Base-by-base conservation (phyloP, 2,329 filamentous ascomycete species). In the Oidium heveae region DNA sequence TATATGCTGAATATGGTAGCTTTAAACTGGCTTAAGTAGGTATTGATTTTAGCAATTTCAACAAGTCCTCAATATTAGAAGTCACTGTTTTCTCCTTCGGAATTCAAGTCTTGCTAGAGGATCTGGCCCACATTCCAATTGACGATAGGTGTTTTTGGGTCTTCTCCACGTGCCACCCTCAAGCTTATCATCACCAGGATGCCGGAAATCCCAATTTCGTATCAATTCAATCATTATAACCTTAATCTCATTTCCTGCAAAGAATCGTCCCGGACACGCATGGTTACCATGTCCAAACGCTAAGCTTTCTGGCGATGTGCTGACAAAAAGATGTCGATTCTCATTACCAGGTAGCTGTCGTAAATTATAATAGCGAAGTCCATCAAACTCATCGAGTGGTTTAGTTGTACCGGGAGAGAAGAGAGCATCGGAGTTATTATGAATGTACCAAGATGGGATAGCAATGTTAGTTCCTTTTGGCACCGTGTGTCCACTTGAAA, bases 91-190 rank as follows among this genome's bases (percentile, higher is more conserved):
- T 18, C 16, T 32, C 49, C 49, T 33, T 16, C 49, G 22, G 24
- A 52, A 33, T 28, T 52, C 49, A 12, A 52, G 15, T 34, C 20
- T 36, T 6, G 49, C 22, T 15, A 5, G 12, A 15, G 15, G 13
- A 52, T 34, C 32, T 34, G 33, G 24, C 5, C 12, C 6, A 52
- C 49, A 52, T 18, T 33, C 15, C 7, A n/a, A 52, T 36, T 52
- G 15, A 15, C 16, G 12, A n/a, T 18, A 34, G 4, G n/a, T 6
- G 33, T 32, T 33, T 34, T 15, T 36, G 8, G 51, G 51, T 28
- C 51, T 53, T 8, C 37, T n/a, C 34, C 34, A 39, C 9, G 16
- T 47, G 13, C 63, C 91, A 86, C 60, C 72, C 95, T 55, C 13
- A 22, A 20, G 13, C 44, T 47, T 47, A 1, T 7, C n/a, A 24